These are phyloP conservation scores for Apiotrichum domesticum DNA, from an alignment of 1,284 basidiomycete species.

Conservation along the genomic window DNA sequence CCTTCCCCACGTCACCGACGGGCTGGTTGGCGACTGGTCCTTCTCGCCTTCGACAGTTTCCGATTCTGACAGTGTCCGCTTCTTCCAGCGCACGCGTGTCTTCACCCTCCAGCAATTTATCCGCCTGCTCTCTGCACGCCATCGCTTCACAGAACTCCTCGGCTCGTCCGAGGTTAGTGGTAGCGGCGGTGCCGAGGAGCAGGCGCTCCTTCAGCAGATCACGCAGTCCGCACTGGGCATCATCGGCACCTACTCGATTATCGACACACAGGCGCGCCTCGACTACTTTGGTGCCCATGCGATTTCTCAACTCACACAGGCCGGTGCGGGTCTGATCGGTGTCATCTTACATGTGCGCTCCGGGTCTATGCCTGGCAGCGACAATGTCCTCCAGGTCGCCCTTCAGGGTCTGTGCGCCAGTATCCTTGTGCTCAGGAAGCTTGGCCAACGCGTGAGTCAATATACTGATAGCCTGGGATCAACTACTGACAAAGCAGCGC, in stretches of 20 bases:
- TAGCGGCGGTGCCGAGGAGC: constrained; percentile 11
- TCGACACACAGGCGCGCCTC: constrained; percentile 27
- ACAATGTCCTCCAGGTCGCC: constrained; percentile 19
- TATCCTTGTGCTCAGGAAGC: constrained; percentile 25
- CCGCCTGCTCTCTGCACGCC: constrained; percentile 25
- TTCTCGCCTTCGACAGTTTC: constrained; percentile 27
- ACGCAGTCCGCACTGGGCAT: constrained; percentile 30
- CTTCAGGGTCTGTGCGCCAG: constrained; percentile 28
- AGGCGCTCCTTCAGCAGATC: constrained; percentile 25
- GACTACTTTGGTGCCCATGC: constrained; percentile 34
- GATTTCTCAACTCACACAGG: constrained; percentile 33
- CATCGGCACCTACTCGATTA: constrained; percentile 32
- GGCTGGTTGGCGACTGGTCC: constrained; percentile 30
- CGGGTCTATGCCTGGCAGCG: constrained; percentile 11
- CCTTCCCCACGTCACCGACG: constrained; percentile 24
- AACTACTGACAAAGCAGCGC: constrained; percentile 1
- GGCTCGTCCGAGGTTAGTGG: background rate
- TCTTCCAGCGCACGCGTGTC: constrained; percentile 33
- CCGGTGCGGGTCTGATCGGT: constrained; percentile 32
- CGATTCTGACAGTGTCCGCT: constrained; percentile 30
- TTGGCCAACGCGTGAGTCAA: constrained; percentile 13
- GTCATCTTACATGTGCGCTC: constrained; percentile 29
- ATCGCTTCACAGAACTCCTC: constrained; percentile 25
- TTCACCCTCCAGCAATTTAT: constrained; percentile 32
- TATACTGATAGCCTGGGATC: background rate